Evolutionary conservation across 768 basidiomycete species (phyloP), one percentile per base, ranked within the genome.

Genomic region (Baorangia bicolor): DNA sequence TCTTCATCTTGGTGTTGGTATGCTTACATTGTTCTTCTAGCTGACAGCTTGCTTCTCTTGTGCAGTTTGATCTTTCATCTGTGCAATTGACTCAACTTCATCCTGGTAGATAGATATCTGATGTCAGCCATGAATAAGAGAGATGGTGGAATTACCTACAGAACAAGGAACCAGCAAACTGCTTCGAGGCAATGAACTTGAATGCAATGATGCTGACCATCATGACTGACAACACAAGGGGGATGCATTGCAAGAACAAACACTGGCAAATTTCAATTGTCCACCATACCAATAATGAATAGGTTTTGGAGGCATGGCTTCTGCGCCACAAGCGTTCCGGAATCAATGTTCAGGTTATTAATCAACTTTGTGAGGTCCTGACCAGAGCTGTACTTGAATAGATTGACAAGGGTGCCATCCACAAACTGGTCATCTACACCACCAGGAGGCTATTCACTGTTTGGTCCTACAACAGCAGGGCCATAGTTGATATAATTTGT

Each of bases 201-300:
- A 96, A 95, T 1, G 88, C 94, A 67, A 97, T 95, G 64, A 98
- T 88, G 51, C 87, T 76, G 58, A 98, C 91, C 94, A 99, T 97
- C 76, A 96, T 77, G 64, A 90, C 73, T 2, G 93, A 95, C 16
- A 99, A 73, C 3, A 85, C 90, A 52, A 99, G 85, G 6, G 98
- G 81, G 65, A 99, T 90, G 69, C 94, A 94, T 27, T 84, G 88
- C 21, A 94, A 83, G 75, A 99, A 98, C 33, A 85, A 79, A 68
- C 97, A 99, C 70, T 97, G 92, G 80, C 0, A 93, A 93, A 57
- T 95, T 83, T 45, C 97, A 90, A 56, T 87, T 92, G 79, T 98
- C 97, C 59, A 94, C 85, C 73, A 87, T 89, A 53, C 94, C 97
- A 51, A 95, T 81, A 56, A 90, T 77, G 82, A 96, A 98, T 21